Evolutionary conservation across 352 stramenopile species (phyloP), one percentile per base, ranked within the genome.

Genomic region (Phytophthora multivora): DNA sequence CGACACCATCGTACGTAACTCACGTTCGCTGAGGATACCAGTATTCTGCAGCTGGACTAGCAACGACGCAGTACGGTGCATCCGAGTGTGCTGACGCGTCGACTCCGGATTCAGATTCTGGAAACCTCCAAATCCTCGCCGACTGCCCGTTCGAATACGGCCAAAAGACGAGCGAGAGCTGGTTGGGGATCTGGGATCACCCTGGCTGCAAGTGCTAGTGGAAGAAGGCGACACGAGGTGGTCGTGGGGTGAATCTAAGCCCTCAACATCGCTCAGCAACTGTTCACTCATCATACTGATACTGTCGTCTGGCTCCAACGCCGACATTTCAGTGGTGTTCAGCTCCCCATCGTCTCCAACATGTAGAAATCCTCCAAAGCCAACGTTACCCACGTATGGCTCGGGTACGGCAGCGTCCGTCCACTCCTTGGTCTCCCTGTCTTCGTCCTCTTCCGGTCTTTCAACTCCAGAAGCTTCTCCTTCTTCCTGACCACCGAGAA

Each of bases 151-250:
- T 9, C 47, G 47, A 56, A 60, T 23, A n/a, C 23, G 38, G 13
- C 36, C 49, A 48, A 79, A 70, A 3, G 78, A 74, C 11, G 74
- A 80, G 16, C 53, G 59, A 16, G 59, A 69, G 48, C 66, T 83
- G 25, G 38, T 59, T 9, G 69, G 60, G 13, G 60, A 85, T 12
- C 36, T 40, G 5, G 51, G 59, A 3, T 74, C 54, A 4, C 63
- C 40, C 51, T 64, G 60, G 58, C 79, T 89, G 58, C 66, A 79
- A 11, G 70, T 76, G 38, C 80, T 89, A 12, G 68, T 79, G 1
- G 77, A 86, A 15, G 80, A 89, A 19, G 83, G 83, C 10, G 83
- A 91, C 9, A 91, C 65, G 21, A 91, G 61, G 12, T 77, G 68
- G 25, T 67, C 75, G 21, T 75, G 78, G 4, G 73, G 72, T 5